Percentiles rank a stretch among this genome's conserved stretches.
phyloP scores from a whole-genome alignment of 371 early-diverging fungal genomes.

The Choanephora cucurbitarum region DNA sequence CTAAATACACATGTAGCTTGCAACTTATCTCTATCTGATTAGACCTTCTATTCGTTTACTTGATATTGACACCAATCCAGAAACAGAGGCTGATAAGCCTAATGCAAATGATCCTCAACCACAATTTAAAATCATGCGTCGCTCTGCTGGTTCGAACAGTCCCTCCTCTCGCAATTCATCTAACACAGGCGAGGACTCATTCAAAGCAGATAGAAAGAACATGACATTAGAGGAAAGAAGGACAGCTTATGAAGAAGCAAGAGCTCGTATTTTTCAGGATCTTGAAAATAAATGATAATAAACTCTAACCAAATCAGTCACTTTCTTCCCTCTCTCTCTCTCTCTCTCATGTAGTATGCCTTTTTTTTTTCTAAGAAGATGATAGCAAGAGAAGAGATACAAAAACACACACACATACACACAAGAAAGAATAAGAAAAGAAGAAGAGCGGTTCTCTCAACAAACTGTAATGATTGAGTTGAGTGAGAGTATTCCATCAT shows the following conservation, averaged over 20 bases:
- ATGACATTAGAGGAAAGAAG: slow-evolving; percentile 72
- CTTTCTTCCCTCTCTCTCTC: no score
- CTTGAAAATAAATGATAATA: slow-evolving; percentile 25
- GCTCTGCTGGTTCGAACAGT: slow-evolving; percentile 27
- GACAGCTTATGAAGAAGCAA: slow-evolving; percentile 73
- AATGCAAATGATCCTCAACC: slow-evolving; percentile 18
- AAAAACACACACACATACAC: no score
- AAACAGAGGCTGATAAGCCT: not conserved
- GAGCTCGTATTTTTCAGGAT: slow-evolving; percentile 79
- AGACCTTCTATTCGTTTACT: slow-evolving; percentile 57
- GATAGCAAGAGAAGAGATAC: no score
- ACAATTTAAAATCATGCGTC: slow-evolving; percentile 56
- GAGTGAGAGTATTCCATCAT: no score
- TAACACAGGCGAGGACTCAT: slow-evolving; percentile 10
- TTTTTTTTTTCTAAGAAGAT: no score
- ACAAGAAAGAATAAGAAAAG: no score
- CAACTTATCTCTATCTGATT: not conserved
- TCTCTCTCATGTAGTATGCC: no score
- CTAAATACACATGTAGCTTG: no score
- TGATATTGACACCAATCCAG: slow-evolving; percentile 30
- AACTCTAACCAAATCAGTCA: no score
- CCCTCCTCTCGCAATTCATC: slow-evolving; percentile 14
- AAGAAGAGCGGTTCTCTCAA: no score
- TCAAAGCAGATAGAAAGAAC: slow-evolving; percentile 44
- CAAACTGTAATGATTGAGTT: no score